Evolutionary conservation across 352 stramenopile species (phyloP), one percentile per base, ranked within the genome.

Genomic region (Halophytophthora polymorphica): DNA sequence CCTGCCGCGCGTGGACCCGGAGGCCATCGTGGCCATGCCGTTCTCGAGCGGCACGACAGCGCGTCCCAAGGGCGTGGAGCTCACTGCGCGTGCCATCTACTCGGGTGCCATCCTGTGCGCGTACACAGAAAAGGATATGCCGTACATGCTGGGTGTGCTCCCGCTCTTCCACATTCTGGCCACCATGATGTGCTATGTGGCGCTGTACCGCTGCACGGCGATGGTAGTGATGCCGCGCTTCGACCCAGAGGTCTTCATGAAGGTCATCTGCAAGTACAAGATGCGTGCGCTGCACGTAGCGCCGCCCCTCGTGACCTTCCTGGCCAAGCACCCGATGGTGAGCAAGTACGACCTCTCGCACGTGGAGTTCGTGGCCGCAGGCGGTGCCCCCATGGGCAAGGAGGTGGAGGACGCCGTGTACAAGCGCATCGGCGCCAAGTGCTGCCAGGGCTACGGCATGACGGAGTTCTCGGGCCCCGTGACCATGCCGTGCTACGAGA

Each of bases 101-200:
- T n/a, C n/a, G n/a, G n/a, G n/a, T n/a, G n/a, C n/a, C n/a, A n/a
- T n/a, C n/a, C n/a, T n/a, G n/a, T n/a, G n/a, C n/a, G n/a, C n/a
- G n/a, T n/a, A n/a, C n/a, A n/a, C n/a, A n/a, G n/a, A n/a, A n/a
- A n/a, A n/a, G n/a, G n/a, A n/a, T n/a, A n/a, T n/a, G 96, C 43
- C 43, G 2, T 64, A 58, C 40, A 48, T 29, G n/a, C 35, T 96
- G 13, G 70, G 58, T 1, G 59, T 92, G 50, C 72, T 98, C 15
- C 93, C 95, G 31, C 96, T 98, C 55, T 98, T 97, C 76, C 95
- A 98, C 62, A 98, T 98, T 43, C 98, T 97, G 68, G 91, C 86
- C 17, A 73, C 84, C 2, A 79, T 86, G 40, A 83, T 94, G 31
- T 68, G 96, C 39, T 69, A 98, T 35, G 78, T 93, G 42, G 73